A percentile compares a stretch with the other conserved stretches of the same genome.
phyloP scores from a whole-genome alignment of 2,329 filamentous ascomycete genomes.

The Xylariaceae sp. region DNA sequence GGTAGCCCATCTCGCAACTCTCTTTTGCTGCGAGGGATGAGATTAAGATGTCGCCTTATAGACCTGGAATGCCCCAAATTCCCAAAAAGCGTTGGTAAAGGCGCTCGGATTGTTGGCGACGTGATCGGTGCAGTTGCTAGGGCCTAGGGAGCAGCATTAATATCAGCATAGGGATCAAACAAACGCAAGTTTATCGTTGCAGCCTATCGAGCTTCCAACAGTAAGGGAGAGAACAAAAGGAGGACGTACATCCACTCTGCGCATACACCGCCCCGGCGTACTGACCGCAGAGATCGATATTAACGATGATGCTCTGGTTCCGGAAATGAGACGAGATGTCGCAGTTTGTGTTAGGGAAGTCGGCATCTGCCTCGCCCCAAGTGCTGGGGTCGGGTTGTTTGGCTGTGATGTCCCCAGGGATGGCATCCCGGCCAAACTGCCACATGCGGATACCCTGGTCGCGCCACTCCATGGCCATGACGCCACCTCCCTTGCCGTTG shows the following conservation, averaged over 20 bases:
- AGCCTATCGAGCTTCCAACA: too few relatives aligned
- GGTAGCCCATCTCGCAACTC: too few relatives aligned
- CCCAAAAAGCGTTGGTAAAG: constrained; percentile 59
- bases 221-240: not conserved
- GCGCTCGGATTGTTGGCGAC: constrained; percentile 52
- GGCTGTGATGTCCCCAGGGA: constrained; percentile 48
- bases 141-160: too few relatives aligned
- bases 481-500: constrained; percentile 50
- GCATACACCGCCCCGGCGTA: constrained; percentile 45
- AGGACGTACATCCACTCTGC: constrained; percentile 38
- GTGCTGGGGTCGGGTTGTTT: constrained; percentile 52
- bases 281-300: constrained; percentile 60
- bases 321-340: constrained; percentile 54
- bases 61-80: constrained; percentile 56
- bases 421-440: constrained; percentile 47
- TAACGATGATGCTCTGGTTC: constrained; percentile 61
- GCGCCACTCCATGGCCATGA: constrained; percentile 58
- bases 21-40: too few relatives aligned
- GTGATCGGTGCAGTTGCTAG: constrained; percentile 50
- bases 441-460: constrained; percentile 57
- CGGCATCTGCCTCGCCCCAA: constrained; percentile 59
- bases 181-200: too few relatives aligned
- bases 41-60: constrained; percentile 37
- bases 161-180: too few relatives aligned
- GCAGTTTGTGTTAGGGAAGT: constrained; percentile 60